Evolutionary conservation across 495 filamentous ascomycete genomes (phyloP).

Genomic region (Trypethelium eluteriae): DNA sequence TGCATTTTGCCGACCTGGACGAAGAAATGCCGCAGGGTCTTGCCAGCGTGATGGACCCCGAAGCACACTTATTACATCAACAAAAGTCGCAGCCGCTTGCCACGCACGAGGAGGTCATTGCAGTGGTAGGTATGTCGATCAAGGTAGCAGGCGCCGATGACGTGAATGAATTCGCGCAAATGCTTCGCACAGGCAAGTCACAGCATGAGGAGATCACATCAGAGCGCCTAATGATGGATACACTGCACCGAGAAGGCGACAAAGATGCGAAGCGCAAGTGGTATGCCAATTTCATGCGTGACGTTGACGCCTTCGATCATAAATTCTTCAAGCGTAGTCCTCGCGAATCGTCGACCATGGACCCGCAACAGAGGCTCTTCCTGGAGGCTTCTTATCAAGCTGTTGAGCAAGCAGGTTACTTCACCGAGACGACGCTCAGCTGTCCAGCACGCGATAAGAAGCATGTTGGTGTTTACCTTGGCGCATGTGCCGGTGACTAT

Average conservation of each 20-base stretch:
- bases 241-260: neutral
- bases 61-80: slow-evolving; percentile 2
- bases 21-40: neutral
- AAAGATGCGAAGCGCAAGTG: neutral
- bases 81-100: neutral
- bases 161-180: slow-evolving; percentile 41
- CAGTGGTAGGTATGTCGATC: slow-evolving; percentile 47
- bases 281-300: neutral
- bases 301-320: neutral
- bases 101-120: slow-evolving; percentile 29
- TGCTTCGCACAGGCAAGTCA: slow-evolving; percentile 38
- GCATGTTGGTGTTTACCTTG: slow-evolving; percentile 34
- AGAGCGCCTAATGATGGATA: neutral
- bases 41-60: slow-evolving; percentile 13
- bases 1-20: slow-evolving; percentile 29
- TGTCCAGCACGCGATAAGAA: slow-evolving; percentile 20
- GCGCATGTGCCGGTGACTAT: slow-evolving; percentile 31
- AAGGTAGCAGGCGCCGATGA: slow-evolving; percentile 45
- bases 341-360: neutral
- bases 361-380: neutral
- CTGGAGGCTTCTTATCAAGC: neutral
- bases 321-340: slow-evolving; percentile 2
- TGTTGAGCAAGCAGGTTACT: neutral
- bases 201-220: slow-evolving; percentile 36
- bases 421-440: neutral